Conservation (phyloP, 495 filamentous ascomycete genomes). For the Podospora pseudopauciseta region DNA sequence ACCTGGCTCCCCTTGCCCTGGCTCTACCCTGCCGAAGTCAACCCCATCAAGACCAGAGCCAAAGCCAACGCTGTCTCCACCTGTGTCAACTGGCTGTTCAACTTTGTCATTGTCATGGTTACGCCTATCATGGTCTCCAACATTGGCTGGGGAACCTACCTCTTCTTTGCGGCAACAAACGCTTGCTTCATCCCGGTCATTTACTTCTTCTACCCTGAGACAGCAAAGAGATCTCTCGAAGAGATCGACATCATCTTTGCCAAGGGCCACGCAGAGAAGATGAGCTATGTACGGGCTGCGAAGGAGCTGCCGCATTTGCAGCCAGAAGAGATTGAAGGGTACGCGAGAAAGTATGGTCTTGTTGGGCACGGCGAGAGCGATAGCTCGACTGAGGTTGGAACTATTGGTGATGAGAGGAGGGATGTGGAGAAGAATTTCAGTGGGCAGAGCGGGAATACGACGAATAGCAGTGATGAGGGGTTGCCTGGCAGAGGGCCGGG, state of each 20-base stretch:
- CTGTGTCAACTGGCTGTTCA: slow-evolving; percentile 77
- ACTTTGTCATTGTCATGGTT: slow-evolving; percentile 78
- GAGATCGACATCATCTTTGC: slow-evolving; percentile 78
- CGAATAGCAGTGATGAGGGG: slow-evolving; percentile 5
- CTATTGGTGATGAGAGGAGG: slow-evolving; percentile 1
- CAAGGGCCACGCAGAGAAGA: slow-evolving; percentile 72
- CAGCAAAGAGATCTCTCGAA: slow-evolving; percentile 64
- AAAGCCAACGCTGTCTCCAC: slow-evolving; percentile 75
- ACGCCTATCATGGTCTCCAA: slow-evolving; percentile 67
- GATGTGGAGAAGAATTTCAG: slow-evolving; percentile 14
- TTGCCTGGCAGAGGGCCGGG: background rate
- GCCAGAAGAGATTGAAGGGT: slow-evolving; percentile 60
- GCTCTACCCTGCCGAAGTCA: slow-evolving; percentile 65
- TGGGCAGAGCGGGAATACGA: background rate
- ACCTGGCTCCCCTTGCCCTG: slow-evolving; percentile 71
- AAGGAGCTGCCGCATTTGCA: slow-evolving; percentile 64
- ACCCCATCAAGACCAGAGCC: slow-evolving; percentile 68
- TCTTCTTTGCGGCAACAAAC: slow-evolving; percentile 74
- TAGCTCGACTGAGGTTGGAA: background rate
- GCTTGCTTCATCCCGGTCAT: slow-evolving; percentile 67
- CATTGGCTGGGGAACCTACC: slow-evolving; percentile 73
- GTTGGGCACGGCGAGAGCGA: slow-evolving; percentile 14
- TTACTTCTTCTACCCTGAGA: slow-evolving; percentile 77
- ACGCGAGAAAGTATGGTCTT: slow-evolving; percentile 60
- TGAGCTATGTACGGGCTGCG: slow-evolving; percentile 67